Base-by-base conservation (phyloP, 2,329 filamentous ascomycete species). In the Diaporthe ilicicola region DNA sequence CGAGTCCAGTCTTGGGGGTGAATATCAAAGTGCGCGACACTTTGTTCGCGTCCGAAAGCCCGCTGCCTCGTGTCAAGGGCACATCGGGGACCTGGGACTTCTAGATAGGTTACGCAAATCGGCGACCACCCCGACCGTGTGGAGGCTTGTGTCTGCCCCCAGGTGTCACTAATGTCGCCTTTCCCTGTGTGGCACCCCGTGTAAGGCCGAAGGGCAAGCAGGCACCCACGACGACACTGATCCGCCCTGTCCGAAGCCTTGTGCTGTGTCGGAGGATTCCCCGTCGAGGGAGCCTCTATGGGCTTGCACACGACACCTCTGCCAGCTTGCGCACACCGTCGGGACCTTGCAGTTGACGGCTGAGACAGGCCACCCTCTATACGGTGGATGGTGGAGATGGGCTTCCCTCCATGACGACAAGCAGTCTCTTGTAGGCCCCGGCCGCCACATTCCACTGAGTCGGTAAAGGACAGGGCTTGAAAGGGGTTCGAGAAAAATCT, bases 391-490 rank as follows among this genome's bases (percentile, higher is more conserved):
- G 46, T 50, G 53, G 66, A n/a, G 66, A 59, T 39, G 27, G 42
- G 32, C 29, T 48, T 19, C 53, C 42, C 42, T 50, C 65, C 29
- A 67, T 50, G 17, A 48, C 27, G 32, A 37, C 42, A 19, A n/a
- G 19, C 15, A 59, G 42, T 48, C 22, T 51, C 53, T 55, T 59
- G 46, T 50, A 59, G 55, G 46, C n/a, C 55, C 66, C 32, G 10
- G 53, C 66, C 46, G 66, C 66, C 66, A 68, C 66, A 64, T 29
- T 46, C 66, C 66, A 68, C 32, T 55, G 53, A 55, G 66, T 68
- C 66, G 66, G 66, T 68, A 68, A 68, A 68, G 54, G 53, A 59
- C n/a, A 59, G 24, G 53, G 42, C 53, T 42, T 68, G 53, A 29
- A 59, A 59, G 46, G 46, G 53, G 66, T 50, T 59, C 42, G 53